Conservation (phyloP, 2,329 filamentous ascomycete genomes). For the Apiospora malaysiana region DNA sequence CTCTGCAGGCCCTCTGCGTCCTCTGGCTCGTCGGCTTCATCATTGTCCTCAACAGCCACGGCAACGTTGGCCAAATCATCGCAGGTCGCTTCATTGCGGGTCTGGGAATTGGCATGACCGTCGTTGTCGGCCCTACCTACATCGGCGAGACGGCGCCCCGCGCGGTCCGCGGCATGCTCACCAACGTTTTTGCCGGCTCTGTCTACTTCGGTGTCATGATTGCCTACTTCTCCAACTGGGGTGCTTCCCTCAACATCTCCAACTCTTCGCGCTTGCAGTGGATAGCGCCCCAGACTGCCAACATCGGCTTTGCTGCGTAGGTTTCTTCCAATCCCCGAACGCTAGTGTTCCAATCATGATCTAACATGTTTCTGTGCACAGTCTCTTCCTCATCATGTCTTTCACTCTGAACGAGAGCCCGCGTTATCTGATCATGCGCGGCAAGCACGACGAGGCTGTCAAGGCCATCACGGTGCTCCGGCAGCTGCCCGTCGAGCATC, state of each 20-base stretch:
- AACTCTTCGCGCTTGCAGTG: slow-evolving; percentile 24
- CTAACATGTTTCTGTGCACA: not conserved
- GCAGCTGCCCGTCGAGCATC: slow-evolving; percentile 39
- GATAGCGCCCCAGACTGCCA: slow-evolving; percentile 24
- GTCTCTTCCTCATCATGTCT: slow-evolving; percentile 22
- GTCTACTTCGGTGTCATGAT: slow-evolving; percentile 25
- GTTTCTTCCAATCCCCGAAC: not conserved
- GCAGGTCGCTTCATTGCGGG: slow-evolving; percentile 50
- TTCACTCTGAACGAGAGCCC: slow-evolving; percentile 27
- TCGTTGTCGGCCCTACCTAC: slow-evolving; percentile 48
- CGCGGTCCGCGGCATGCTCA: slow-evolving; percentile 25
- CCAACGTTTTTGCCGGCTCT: slow-evolving; percentile 25
- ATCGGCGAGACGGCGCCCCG: slow-evolving; percentile 49
- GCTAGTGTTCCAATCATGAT: not conserved
- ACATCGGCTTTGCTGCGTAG: slow-evolving; percentile 25
- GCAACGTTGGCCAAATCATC: slow-evolving; percentile 35
- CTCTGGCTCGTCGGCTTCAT: slow-evolving; percentile 33
- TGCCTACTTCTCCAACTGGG: slow-evolving; percentile 25
- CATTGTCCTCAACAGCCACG: slow-evolving; percentile 27
- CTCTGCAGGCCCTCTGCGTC: slow-evolving; percentile 30
- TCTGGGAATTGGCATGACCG: slow-evolving; percentile 49
- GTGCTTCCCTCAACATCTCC: slow-evolving; percentile 22
- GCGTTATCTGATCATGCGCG: slow-evolving; percentile 26
- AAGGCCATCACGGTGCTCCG: slow-evolving; percentile 24
- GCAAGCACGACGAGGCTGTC: slow-evolving; percentile 24